A percentile compares a stretch with the other conserved stretches of the same genome.
These are phyloP conservation scores for Paraphoma chrysanthemicola DNA, from an alignment of 2,329 filamentous ascomycete species.

Conservation along the genomic window DNA sequence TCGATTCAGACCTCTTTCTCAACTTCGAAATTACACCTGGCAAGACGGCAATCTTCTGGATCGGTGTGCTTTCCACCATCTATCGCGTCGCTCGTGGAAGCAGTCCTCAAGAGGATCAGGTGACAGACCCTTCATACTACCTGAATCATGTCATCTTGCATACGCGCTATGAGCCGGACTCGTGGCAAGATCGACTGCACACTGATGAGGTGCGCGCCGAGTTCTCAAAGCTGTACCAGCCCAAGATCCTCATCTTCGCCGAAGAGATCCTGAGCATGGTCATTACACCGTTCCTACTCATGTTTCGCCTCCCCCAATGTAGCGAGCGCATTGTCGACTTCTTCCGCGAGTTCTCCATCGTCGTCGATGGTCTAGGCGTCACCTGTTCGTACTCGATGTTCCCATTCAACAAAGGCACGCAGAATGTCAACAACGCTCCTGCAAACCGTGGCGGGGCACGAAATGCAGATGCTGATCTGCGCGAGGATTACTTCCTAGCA, in stretches of 20 bases:
- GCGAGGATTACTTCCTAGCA: slow-evolving; percentile 91
- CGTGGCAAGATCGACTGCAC: slow-evolving; percentile 90
- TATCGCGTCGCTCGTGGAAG: slow-evolving; percentile 85
- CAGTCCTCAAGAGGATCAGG: slow-evolving; percentile 82
- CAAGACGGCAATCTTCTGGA: slow-evolving; percentile 87
- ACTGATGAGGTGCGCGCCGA: slow-evolving; percentile 92
- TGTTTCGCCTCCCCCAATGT: slow-evolving; percentile 84
- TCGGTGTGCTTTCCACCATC: slow-evolving; percentile 80
- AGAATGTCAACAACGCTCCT: slow-evolving; percentile 54
- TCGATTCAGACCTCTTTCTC: slow-evolving; percentile 89
- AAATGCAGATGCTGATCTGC: slow-evolving; percentile 64
- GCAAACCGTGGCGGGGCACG: slow-evolving; percentile 45
- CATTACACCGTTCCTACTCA: slow-evolving; percentile 86
- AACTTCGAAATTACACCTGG: slow-evolving; percentile 90
- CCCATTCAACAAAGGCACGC: slow-evolving; percentile 85
- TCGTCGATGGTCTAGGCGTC: slow-evolving; percentile 94
- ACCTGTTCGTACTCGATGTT: slow-evolving; percentile 98
- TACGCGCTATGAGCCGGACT: slow-evolving; percentile 87
- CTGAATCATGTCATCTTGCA: slow-evolving; percentile 89
- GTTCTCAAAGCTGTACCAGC: slow-evolving; percentile 88
- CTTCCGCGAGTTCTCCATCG: slow-evolving; percentile 95
- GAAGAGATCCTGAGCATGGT: slow-evolving; percentile 94
- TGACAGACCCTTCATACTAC: slow-evolving; percentile 91
- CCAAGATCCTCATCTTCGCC: slow-evolving; percentile 88
- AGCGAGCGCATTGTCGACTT: slow-evolving; percentile 96